Conservation (phyloP, 129 eudicot genomes). For the Glebionis coronaria region DNA sequence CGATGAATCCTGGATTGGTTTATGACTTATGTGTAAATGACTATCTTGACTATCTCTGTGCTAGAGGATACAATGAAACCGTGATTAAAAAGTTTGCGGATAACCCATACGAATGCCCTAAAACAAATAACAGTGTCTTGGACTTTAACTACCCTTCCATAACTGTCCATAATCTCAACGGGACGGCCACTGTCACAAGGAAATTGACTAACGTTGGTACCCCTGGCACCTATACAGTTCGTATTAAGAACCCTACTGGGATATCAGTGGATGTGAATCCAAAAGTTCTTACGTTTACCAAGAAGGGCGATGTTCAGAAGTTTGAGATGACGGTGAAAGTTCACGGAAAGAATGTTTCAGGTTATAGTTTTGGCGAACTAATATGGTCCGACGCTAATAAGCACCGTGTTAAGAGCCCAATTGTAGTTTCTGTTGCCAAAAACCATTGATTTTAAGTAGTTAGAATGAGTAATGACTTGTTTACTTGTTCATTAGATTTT, state of each 20-base stretch:
- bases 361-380: too few relatives aligned
- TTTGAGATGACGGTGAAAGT: conserved; percentile 42
- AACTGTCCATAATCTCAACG: conserved; percentile 40
- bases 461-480: conserved; percentile 22
- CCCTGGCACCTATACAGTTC: too few relatives aligned
- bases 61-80: conserved; percentile 52
- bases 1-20: conserved; percentile 80
- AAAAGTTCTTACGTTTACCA: conserved; percentile 30
- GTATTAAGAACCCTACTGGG: conserved; percentile 53
- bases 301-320: conserved; percentile 42
- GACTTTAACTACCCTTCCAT: conserved; percentile 77
- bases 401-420: conserved; percentile 79
- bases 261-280: conserved; percentile 45
- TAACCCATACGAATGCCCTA: conserved; percentile 57
- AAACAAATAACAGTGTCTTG: conserved; percentile 15
- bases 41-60: conserved; percentile 72
- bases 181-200: conserved; percentile 37
- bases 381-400: conserved; percentile 59
- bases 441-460: not conserved
- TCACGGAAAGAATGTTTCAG: not conserved
- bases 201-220: conserved; percentile 73
- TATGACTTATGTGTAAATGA: conserved; percentile 54
- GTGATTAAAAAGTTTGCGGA: conserved; percentile 32
- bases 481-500: conserved; percentile 20
- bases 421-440: conserved; percentile 34